Conservation (phyloP, 495 filamentous ascomycete genomes). For the Cladorrhinum samala region DNA sequence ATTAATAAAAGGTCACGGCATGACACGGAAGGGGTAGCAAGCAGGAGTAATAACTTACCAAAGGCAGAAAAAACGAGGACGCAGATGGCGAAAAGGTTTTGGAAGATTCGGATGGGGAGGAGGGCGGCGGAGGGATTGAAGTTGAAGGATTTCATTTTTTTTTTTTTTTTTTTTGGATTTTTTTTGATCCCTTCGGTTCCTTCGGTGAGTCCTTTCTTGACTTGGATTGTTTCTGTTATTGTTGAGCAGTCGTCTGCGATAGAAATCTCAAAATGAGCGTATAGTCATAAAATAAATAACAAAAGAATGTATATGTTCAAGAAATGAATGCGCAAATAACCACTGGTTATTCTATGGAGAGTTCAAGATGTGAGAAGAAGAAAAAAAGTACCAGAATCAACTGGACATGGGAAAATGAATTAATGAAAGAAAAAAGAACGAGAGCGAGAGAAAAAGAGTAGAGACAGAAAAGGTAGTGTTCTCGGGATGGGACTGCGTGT, state of each 20-base stretch:
- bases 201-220: too few species aligned
- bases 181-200: background rate
- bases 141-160: slow-evolving; percentile 16
- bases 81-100: slow-evolving; percentile 59
- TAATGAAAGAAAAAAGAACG: background rate
- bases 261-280: too few species aligned
- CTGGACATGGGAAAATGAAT: background rate
- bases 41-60: slow-evolving; percentile 44
- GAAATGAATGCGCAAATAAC: background rate
- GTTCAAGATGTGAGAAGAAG: background rate
- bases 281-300: too few species aligned
- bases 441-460: background rate
- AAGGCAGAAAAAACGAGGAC: slow-evolving; percentile 63
- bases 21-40: too few species aligned
- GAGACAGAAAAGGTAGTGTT: background rate
- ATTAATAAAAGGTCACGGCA: too few species aligned
- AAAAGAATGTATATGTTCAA: background rate
- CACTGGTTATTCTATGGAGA: background rate
- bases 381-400: background rate
- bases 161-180: background rate
- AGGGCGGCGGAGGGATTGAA: slow-evolving; percentile 7
- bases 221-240: too few species aligned
- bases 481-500: background rate
- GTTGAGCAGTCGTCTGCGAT: too few species aligned
- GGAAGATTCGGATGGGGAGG: slow-evolving; percentile 37